Evolutionary conservation across 371 early-diverging fungal genomes (phyloP), one percentile per base, ranked within the genome.

Genomic region (Syncephalastrum racemosum): DNA sequence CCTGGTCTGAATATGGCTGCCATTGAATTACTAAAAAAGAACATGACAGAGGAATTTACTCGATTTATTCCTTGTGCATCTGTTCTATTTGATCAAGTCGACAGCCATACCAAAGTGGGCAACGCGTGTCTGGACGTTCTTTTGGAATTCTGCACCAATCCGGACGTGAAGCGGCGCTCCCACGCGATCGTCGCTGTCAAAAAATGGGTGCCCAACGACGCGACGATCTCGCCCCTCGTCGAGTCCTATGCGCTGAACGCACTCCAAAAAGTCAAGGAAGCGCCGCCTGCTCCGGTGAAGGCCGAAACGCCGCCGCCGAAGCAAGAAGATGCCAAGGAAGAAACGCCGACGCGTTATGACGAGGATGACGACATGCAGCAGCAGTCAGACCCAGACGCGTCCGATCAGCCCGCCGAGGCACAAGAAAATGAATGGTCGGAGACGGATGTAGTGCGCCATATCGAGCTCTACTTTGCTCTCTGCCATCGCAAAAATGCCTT

Each of bases 181-280:
- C 71, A 73, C 6, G 81, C 86, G 22, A 88, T 90, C 63, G 70
- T 82, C 0, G 80, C 78, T 15, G 83, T 76, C 8, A 81, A 80
- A 53, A 81, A 83, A 52, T 89, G 87, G 84, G 76, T 80, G 14
- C 77, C 79, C 4, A 79, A 83, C 42, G 82, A 87, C 68, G 39
- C 60, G 0, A 63, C 60, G 4, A 67, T 87, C 14, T 60, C 78
- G 5, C 64, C 66, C 4, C 53, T 59, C 36, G 78, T 88, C 0
- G 83, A 86, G 56, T 31, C 53, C 14, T 85, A 73, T 63, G 81
- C 88, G 2, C 50, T 81, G 12, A 50, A 72, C 16, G 68, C 77
- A 12, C 31, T 88, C 10, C 43, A 66, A 24, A 59, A 46, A 14
- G 63, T 87, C n/a, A 55, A 61, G 15, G 66, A 58, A 15, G 67